Percentiles rank a stretch among this genome's conserved stretches.
These are phyloP conservation scores for Neolentinus lepideus DNA, from an alignment of 1,284 basidiomycete species.

Conservation along the genomic window DNA sequence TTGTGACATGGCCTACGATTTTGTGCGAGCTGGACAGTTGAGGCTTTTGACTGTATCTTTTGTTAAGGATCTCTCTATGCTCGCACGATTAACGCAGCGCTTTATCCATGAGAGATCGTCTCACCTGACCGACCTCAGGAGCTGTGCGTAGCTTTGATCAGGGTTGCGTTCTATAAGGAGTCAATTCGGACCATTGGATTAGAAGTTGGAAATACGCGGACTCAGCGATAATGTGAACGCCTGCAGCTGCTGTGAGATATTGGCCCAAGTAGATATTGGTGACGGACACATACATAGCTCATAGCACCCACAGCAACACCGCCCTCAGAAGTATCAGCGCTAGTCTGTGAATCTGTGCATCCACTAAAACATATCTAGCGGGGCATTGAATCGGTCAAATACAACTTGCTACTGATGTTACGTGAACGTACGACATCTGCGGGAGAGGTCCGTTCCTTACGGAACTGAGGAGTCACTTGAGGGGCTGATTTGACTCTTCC, in stretches of 20 bases:
- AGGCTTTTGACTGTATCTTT: conserved; percentile 74
- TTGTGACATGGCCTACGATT: conserved; percentile 39
- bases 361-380: conserved; percentile 74
- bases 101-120: conserved; percentile 9
- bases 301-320: conserved; percentile 86
- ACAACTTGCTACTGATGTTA: too few relatives aligned
- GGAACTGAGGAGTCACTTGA: conserved; percentile 31
- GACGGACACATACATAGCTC: conserved; percentile 50
- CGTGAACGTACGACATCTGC: conserved; percentile 41
- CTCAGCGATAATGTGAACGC: conserved; percentile 62
- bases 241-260: conserved; percentile 25
- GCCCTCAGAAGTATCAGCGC: conserved; percentile 80
- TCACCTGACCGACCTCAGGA: conserved; percentile 63
- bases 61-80: conserved; percentile 42
- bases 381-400: too few relatives aligned
- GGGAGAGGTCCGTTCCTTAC: conserved; percentile 25
- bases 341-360: conserved; percentile 91
- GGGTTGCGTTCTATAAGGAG: conserved; percentile 57
- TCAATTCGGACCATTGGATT: conserved; percentile 16
- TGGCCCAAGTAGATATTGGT: neutral
- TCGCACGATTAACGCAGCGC: too few relatives aligned
- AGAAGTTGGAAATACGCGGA: conserved; percentile 18
- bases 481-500: conserved; percentile 43
- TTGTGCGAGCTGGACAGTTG: conserved; percentile 70
- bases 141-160: conserved; percentile 66